Evolutionary conservation across 129 eudicot species (phyloP), one percentile per base, ranked within the genome.

Genomic region (Logfia minima): DNA sequence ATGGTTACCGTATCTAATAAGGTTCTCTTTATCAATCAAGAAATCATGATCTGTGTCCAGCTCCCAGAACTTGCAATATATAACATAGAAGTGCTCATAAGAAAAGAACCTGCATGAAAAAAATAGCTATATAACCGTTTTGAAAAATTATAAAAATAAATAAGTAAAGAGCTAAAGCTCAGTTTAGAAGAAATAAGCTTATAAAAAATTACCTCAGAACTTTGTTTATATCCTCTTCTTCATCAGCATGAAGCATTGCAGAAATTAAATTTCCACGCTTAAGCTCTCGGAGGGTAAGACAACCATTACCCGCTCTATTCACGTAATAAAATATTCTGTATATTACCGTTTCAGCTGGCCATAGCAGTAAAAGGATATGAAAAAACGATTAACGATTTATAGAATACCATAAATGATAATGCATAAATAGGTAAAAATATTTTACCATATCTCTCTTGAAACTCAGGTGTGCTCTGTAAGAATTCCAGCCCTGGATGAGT

Each of bases 41-140:
- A 88, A 88, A 88, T 88, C 93, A 81, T 88, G 93, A 75, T 88
- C 90, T 10, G 88, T 86, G 48, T 88, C 93, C 82, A 88, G 76
- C 78, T 88, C 93, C 93, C 93, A 88, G 62, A 88, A 88, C 85
- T 88, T 88, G 82, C 93, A 88, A 62, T 88, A 88, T 81, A 88
- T 88, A 22, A 84, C 87, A 53, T 88, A 88, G 52, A 88, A 88
- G 85, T 88, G 93, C 59, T 88, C 93, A 73, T 88, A 88, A 6
- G 93, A 88, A 77, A 88, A 88, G 69, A 85, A 88, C 77, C 93
- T 88, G 83, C 28, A 35, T 34, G 71, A 45, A 75, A 51, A 63
- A 1, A 22, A 48, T 53, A 52, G 17, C 31, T 16, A 5, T 6
- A 28, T 64, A 28, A 41, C 31, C n/a, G 18, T 72, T 74, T 41